phyloP scores from a whole-genome alignment of 176 grass and related monocot species.

The Coix lacrymajobi region DNA sequence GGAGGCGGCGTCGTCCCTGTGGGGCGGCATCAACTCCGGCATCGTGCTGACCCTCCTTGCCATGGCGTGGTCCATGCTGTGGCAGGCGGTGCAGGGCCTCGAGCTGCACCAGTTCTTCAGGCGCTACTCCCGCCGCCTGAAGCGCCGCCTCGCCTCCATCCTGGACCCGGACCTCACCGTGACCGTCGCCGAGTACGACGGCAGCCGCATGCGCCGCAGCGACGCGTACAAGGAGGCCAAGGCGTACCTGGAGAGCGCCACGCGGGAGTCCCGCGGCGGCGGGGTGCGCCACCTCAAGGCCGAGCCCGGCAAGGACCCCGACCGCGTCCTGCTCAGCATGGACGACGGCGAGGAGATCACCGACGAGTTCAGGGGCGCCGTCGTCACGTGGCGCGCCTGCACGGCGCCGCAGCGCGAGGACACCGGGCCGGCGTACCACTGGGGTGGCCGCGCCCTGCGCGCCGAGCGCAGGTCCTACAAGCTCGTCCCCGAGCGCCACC shows the following conservation, averaged over 20 bases:
- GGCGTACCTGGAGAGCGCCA: conserved; percentile 29
- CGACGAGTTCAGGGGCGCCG: conserved; percentile 1
- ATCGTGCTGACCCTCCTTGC: conserved; percentile 8
- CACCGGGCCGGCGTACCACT: background rate
- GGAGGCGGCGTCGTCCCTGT: background rate
- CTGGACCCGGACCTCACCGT: conserved; percentile 28
- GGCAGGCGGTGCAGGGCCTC: conserved; percentile 14
- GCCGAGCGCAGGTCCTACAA: background rate
- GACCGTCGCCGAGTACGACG: conserved; percentile 21
- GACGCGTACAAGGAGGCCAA: conserved; percentile 24
- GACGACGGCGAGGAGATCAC: conserved; percentile 30
- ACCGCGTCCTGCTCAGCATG: conserved; percentile 10
- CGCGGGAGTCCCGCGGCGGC: background rate
- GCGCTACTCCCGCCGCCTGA: background rate
- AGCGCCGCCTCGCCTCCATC: background rate
- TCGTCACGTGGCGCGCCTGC: conserved; percentile 13
- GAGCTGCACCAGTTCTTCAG: background rate
- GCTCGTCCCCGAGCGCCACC: conserved; percentile 14
- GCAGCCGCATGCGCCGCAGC: conserved; percentile 15
- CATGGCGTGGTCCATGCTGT: background rate
- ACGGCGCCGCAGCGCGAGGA: background rate
- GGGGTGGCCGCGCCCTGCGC: background rate
- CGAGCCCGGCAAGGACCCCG: conserved; percentile 7
- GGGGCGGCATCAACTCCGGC: background rate
- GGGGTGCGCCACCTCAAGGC: conserved; percentile 15